Conservation (phyloP, 2,329 filamentous ascomycete species). For the Colletotrichum caudatum region DNA sequence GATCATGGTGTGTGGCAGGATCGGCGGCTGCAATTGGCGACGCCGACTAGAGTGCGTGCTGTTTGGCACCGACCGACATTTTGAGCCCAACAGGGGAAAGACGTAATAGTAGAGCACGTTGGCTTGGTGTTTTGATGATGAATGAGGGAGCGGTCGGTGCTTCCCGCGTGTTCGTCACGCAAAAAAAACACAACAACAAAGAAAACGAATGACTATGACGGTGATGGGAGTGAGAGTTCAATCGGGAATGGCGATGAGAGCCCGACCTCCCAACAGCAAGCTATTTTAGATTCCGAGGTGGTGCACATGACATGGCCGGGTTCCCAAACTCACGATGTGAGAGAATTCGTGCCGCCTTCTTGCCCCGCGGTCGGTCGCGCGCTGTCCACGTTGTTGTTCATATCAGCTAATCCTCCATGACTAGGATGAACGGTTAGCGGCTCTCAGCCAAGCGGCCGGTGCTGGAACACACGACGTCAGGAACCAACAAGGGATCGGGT, state of each 20-base stretch:
- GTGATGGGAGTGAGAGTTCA: not conserved
- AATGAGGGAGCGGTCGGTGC: not conserved
- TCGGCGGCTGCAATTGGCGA: constrained; percentile 37
- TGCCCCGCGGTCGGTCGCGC: constrained; percentile 13
- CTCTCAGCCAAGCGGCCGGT: constrained; percentile 31
- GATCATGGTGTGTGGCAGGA: constrained; percentile 40
- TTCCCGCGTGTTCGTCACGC: not conserved
- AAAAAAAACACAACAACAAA: too few species aligned
- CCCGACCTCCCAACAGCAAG: too few species aligned
- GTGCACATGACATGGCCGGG: constrained; percentile 5
- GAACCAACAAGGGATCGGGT: constrained; percentile 22
- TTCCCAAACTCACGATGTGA: not conserved
- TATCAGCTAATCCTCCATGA: constrained; percentile 19
- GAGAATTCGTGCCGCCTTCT: not conserved
- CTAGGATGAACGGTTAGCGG: constrained; percentile 24
- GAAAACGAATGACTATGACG: not conserved
- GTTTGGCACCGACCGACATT: constrained; percentile 31
- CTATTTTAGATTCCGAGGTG: not conserved
- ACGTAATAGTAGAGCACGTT: constrained; percentile 21
- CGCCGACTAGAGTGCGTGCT: constrained; percentile 26
- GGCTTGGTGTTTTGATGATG: constrained; percentile 4
- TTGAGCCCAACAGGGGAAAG: constrained; percentile 27
- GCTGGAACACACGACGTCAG: constrained; percentile 30
- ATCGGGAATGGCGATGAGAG: not conserved
- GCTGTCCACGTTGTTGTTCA: constrained; percentile 5